Conservation (phyloP, 1,284 basidiomycete species). For the Irpex sp. region DNA sequence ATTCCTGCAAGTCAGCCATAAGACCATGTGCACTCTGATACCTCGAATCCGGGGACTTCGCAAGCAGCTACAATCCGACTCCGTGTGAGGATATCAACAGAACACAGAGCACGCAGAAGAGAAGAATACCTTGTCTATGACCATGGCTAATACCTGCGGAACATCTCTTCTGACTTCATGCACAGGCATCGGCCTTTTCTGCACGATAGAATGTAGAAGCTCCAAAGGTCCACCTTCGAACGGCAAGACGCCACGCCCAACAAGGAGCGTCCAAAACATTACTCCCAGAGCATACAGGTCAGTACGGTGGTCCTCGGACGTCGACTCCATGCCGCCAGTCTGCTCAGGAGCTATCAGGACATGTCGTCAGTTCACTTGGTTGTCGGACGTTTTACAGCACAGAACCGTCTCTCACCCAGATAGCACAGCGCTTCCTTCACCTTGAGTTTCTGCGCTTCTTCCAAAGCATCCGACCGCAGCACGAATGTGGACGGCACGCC, state of each 20-base stretch:
- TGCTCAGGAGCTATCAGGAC: constrained; percentile 55
- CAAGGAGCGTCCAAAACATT: constrained; percentile 65
- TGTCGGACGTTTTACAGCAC: not conserved
- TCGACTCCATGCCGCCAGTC: constrained; percentile 65
- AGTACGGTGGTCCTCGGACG: constrained; percentile 65
- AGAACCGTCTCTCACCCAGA: constrained; percentile 28
- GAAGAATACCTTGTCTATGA: constrained; percentile 57
- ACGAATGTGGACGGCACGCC: constrained; percentile 68
- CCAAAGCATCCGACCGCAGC: constrained; percentile 47
- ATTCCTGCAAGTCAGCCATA: constrained; percentile 61
- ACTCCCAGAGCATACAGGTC: constrained; percentile 70
- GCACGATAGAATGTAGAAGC: constrained; percentile 63
- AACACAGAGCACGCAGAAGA: not conserved
- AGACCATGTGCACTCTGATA: constrained; percentile 71
- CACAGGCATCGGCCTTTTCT: constrained; percentile 67
- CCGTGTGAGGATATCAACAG: not conserved
- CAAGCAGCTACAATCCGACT: constrained; percentile 41
- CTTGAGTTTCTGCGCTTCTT: constrained; percentile 60
- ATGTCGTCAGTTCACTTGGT: not conserved
- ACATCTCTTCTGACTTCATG: constrained; percentile 71
- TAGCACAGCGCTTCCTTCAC: constrained; percentile 73
- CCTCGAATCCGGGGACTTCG: constrained; percentile 59
- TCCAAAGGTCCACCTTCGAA: constrained; percentile 70
- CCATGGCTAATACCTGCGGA: constrained; percentile 63
- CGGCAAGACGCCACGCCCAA: constrained; percentile 64